Base-by-base conservation (phyloP, 1,284 basidiomycete species). In the Stygiomarasmius scandens region DNA sequence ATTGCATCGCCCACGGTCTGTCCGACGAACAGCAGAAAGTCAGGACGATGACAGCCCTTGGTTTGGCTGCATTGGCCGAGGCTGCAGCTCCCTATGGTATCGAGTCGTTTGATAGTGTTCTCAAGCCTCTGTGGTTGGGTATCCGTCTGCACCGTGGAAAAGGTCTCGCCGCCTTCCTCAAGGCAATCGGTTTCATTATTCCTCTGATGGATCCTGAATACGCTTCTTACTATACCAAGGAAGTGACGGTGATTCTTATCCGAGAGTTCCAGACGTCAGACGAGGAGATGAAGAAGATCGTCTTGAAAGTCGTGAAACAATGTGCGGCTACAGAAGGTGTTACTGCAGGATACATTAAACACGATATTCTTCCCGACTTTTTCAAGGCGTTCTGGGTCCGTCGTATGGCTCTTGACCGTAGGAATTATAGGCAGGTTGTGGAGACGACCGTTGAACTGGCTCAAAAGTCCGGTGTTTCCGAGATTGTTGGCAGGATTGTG, bases 261-360 rank as follows among this genome's bases (percentile, higher is more conserved):
- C 93, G 97, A 71, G 97, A 99, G 77, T 99, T 99, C 80, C 96
- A 97, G 74, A 98, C 95, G 5, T 97, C 96, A 9, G 97, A 99
- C 72, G 97, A 99, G 74, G 97, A 99, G 80, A 99, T 99, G 97
- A 97, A 98, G 81, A 97, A 98, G 82, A 99, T 99, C 65, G 96
- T 99, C 2, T 78, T 99, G 52, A 98, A 99, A 73, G 97, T 99
- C 55, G 96, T 99, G 69, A 97, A 98, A 76, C 96, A 99, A 73
- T 99, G 97, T 70, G 94, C 97, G 38, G 93, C 93, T 6, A 99
- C 97, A 0, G 97, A 99, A 69, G 96, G 95, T 77, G 96, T 98
- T 41, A 94, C 93, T 0, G 86, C 95, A 2, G 83, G 86, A 29
- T 98, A 97, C 71, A 96, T 98, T 71, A 95, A 95, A 66, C 90